Base-by-base conservation (phyloP, 2,329 filamentous ascomycete species). In the Thyridium curvatum region DNA sequence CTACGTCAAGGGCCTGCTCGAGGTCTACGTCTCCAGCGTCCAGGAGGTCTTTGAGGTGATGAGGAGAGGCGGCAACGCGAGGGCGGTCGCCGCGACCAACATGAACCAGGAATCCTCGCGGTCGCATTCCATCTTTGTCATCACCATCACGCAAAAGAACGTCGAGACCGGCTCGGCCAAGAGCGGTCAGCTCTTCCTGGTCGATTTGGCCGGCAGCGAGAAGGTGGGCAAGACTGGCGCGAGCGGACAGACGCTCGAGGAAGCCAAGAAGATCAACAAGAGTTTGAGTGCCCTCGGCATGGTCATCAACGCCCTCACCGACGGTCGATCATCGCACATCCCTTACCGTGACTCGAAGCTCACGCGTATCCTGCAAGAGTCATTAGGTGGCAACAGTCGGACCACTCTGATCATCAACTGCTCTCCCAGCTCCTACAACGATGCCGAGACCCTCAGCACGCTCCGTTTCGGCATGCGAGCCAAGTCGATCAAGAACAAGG, bases 231-330 rank as follows among this genome's bases (percentile, higher is more conserved):
- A 98, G 76, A 98, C 93, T 21, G 93, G 93, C 52, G 93, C 93
- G 46, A 96, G 88, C 60, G 93, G 93, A 41, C 93, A 97, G 65
- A 97, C 91, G 4, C 73, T 98, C 32, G 93, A 97, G 63, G 93
- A 98, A 62, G 93, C 93, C 44, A 97, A 97, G 74, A 98, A 98
- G 75, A 98, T 98, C 76, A 98, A 98, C 77, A 97, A 97, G 76
- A 96, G 89, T 74, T 77, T 98, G 70, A 96, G 90, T 68, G 90
- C 93, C 40, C 75, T 98, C 44, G 93, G 93, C 54, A 97, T 96
- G 90, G 93, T 97, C 68, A 98, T 98, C 74, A 97, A 97, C 65
- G 81, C 90, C 39, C 69, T 98, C 53, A 96, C 93, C 3, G 93
- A 97, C 60, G 91, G 90, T 58, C 96, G 94, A 85, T 95, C 90